Conservation (phyloP, 257 asterid species). For the Leonotis leonurus region DNA sequence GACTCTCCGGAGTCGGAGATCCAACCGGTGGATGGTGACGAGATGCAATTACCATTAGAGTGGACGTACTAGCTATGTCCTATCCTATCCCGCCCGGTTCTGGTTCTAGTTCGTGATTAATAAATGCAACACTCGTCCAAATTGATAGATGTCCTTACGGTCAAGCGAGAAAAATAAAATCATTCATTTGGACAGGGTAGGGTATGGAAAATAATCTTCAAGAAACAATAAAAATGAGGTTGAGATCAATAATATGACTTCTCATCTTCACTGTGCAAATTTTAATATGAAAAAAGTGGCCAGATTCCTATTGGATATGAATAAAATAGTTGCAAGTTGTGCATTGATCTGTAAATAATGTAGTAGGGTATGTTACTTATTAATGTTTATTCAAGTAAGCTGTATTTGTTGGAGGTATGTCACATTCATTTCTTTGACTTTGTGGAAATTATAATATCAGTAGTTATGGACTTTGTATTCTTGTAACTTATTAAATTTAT, state of each 20-base stretch:
- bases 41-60: slow-evolving; percentile 35
- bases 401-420: neutral
- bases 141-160: neutral
- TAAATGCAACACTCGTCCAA: neutral
- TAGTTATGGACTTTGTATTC: neutral
- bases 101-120: too few relatives aligned
- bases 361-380: too few relatives aligned
- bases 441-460: neutral
- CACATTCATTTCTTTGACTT: neutral
- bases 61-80: slow-evolving; percentile 27
- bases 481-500: too few relatives aligned
- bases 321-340: slow-evolving; percentile 10
- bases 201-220: neutral
- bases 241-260: neutral
- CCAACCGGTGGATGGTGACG: neutral
- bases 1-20: neutral
- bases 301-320: neutral
- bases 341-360: neutral
- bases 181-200: too few relatives aligned
- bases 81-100: neutral
- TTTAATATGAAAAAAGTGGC: neutral
- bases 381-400: too few relatives aligned
- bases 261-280: slow-evolving; percentile 16
- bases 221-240: neutral
- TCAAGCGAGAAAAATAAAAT: too few relatives aligned